Evolutionary conservation across 148 eudicot genomes (phyloP).

Genomic region (Limonium bicolor): DNA sequence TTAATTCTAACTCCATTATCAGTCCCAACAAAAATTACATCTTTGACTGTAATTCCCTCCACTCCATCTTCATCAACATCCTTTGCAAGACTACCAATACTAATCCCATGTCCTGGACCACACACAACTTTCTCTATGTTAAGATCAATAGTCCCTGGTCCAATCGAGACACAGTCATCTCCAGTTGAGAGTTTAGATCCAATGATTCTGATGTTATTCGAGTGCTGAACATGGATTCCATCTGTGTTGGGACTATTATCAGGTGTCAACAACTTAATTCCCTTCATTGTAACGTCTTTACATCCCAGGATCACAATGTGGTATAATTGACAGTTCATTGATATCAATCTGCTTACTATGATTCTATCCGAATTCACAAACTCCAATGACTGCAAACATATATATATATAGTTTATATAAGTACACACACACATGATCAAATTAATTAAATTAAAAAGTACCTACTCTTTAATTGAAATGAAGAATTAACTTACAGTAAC

Average conservation of each 20-base stretch:
- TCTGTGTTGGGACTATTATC: slow-evolving; percentile 4
- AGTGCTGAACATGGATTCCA: slow-evolving; percentile 5
- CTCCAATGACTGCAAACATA: slow-evolving; percentile 24
- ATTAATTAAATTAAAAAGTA: too few species aligned
- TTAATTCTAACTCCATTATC: slow-evolving; percentile 13
- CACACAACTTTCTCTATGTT: neutral
- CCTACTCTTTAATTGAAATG: too few species aligned
- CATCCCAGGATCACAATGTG: slow-evolving; percentile 35
- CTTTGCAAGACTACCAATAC: slow-evolving; percentile 13
- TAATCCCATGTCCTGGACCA: slow-evolving; percentile 9
- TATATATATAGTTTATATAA: too few species aligned
- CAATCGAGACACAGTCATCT: slow-evolving; percentile 7
- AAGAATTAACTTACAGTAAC: neutral
- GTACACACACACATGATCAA: too few species aligned
- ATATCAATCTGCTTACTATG: slow-evolving; percentile 23
- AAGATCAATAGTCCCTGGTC: slow-evolving; percentile 4
- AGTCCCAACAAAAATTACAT: slow-evolving; percentile 3
- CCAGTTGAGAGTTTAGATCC: neutral
- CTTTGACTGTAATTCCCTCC: slow-evolving; percentile 7
- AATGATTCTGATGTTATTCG: neutral
- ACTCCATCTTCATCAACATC: slow-evolving; percentile 11
- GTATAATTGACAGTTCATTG: slow-evolving; percentile 41
- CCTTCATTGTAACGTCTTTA: slow-evolving; percentile 18
- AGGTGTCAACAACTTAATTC: neutral
- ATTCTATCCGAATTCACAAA: slow-evolving; percentile 26